Percentiles rank a stretch among this genome's conserved stretches.
These are phyloP conservation scores for Erythrobasidium hasegawianum DNA, from an alignment of 1,284 basidiomycete genomes.

Conservation along the genomic window DNA sequence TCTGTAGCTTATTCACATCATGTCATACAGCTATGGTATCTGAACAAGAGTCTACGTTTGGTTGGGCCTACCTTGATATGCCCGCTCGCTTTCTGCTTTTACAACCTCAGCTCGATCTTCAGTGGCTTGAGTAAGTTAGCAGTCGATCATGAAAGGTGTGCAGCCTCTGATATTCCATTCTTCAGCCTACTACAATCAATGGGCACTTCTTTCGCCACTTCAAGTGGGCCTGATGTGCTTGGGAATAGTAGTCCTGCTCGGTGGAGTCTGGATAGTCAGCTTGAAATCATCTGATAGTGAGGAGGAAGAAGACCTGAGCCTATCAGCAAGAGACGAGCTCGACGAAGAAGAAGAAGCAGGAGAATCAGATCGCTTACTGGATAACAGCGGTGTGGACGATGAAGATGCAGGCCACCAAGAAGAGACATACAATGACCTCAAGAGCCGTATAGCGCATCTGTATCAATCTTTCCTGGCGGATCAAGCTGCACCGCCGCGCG, in stretches of 20 bases:
- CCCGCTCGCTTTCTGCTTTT: slow-evolving; percentile 92
- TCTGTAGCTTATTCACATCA: no score
- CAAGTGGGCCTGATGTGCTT: slow-evolving; percentile 71
- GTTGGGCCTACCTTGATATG: slow-evolving; percentile 86
- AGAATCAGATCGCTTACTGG: slow-evolving; percentile 10
- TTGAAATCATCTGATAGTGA: slow-evolving; percentile 29
- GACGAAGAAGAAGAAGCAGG: slow-evolving; percentile 11
- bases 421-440: slow-evolving; percentile 24
- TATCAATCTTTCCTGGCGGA: slow-evolving; percentile 29
- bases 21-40: slow-evolving; percentile 87
- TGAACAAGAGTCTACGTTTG: slow-evolving; percentile 80
- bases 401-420: slow-evolving; percentile 20
- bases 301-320: not conserved
- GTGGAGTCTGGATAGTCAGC: slow-evolving; percentile 80
- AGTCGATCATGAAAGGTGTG: no score
- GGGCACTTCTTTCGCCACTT: slow-evolving; percentile 64
- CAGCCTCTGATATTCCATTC: no score
- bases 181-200: slow-evolving; percentile 80
- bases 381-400: not conserved
- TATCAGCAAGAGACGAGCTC: slow-evolving; percentile 1
- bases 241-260: slow-evolving; percentile 74
- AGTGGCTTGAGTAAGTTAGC: slow-evolving; percentile 37
- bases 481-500: slow-evolving; percentile 40
- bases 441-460: slow-evolving; percentile 5
- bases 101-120: slow-evolving; percentile 86